Base-by-base conservation (phyloP, 1,284 basidiomycete genomes). In the Rhodotorula sp. region DNA sequence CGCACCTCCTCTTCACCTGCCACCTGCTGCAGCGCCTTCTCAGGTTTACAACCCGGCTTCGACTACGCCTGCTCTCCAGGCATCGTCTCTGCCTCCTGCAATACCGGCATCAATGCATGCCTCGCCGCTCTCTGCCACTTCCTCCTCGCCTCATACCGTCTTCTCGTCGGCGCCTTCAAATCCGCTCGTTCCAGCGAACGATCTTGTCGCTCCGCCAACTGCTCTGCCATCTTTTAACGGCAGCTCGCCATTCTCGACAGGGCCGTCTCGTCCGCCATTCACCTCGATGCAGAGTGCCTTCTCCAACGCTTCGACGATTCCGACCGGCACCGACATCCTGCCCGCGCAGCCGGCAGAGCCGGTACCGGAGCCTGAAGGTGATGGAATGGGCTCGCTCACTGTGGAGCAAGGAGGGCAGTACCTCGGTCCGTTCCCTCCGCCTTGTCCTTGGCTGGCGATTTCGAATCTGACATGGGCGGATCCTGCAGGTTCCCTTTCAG, bases 391-490 rank as follows among this genome's bases (percentile, higher is more conserved):
- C 0, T 64, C 70, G 21, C 63, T 79, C 19, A 70, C 72, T 25
- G 70, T 78, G 14, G 74, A 79, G 50, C 70, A 73, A 3, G 71
- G 73, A n/a, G 73, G 71, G 5, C 74, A 75, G 3, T 78, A 79
- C 59, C 69, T 79, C 16, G 78, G 76, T 73, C 27, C 48, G 66
- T 48, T 12, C 23, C 19, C 19, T 14, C 13, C 19, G 8, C 3
- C 45, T 10, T 27, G 9, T 17, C 21, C 14, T 34, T 34, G 12
- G 42, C 27, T 34, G 12, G 42, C 27, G 7, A 34, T 27, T 14
- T 1, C 16, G 34, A 4, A 25, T 34, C 23, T 21, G 34, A 41
- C 55, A 19, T 8, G 7, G 13, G 34, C 13, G 3, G 17, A 42
- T 44, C 13, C 5, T 17, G 16, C 64, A 66, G 64, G 64, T 8